Conservation (phyloP, 140 eudicot species). For the Erigeron philadelphicus region DNA sequence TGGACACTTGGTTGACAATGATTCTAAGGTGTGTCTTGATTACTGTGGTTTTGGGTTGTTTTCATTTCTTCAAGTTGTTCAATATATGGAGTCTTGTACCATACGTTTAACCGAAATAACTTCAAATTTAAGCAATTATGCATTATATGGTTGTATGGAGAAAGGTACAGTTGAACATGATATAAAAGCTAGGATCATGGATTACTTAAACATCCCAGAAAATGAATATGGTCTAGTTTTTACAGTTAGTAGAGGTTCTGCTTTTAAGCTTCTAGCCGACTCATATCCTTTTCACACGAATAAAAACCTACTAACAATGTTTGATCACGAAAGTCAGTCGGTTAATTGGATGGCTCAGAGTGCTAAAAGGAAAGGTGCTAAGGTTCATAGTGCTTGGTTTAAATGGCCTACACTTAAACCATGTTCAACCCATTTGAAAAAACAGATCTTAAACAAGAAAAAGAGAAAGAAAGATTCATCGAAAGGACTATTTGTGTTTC, state of each 20-base stretch:
- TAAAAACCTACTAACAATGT: constrained; percentile 48
- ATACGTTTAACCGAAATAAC: constrained; percentile 75
- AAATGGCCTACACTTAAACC: constrained; percentile 65
- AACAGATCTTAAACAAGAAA: constrained; percentile 43
- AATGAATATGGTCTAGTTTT: constrained; percentile 70
- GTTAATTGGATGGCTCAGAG: constrained; percentile 53
- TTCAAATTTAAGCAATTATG: constrained; percentile 45
- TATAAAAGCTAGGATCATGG: constrained; percentile 49
- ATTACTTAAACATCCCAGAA: constrained; percentile 56
- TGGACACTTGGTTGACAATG: constrained; percentile 49
- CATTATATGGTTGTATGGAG: constrained; percentile 43
- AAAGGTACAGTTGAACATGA: constrained; percentile 48
- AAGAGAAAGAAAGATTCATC: constrained; percentile 47
- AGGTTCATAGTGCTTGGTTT: constrained; percentile 49
- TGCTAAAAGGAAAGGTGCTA: constrained; percentile 60
- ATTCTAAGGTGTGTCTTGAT: constrained; percentile 90
- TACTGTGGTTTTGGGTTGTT: constrained; percentile 94
- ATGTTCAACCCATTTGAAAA: constrained; percentile 48
- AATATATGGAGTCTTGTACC: constrained; percentile 76
- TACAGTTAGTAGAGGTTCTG: constrained; percentile 62
- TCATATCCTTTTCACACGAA: constrained; percentile 51
- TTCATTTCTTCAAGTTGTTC: constrained; percentile 73
- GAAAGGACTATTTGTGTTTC: constrained; percentile 63
- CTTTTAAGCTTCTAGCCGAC: constrained; percentile 56
- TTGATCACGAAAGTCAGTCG: constrained; percentile 60